Evolutionary conservation across 495 filamentous ascomycete genomes (phyloP).

Genomic region (Tuber borchii): DNA sequence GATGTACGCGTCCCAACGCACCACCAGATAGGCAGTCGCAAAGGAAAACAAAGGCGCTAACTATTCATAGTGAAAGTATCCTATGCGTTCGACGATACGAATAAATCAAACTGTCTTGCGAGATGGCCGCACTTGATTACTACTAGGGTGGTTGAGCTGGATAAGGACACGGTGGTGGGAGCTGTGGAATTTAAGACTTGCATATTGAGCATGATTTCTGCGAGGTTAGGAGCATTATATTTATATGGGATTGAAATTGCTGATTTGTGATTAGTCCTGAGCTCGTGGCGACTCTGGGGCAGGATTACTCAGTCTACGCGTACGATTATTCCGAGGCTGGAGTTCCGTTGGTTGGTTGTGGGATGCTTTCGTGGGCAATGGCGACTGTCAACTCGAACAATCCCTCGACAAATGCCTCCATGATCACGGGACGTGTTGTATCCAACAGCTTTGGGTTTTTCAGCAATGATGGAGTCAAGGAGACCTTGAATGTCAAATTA

Average conservation of each 20-base stretch:
- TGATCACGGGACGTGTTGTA: conserved; percentile 85
- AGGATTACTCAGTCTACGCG: conserved; percentile 93
- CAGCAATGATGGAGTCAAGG: conserved; percentile 65
- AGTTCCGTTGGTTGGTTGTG: conserved; percentile 86
- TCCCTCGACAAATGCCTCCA: conserved; percentile 51
- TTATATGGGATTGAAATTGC: conserved; percentile 20
- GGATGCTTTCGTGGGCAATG: conserved; percentile 85
- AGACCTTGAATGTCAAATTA: conserved; percentile 90
- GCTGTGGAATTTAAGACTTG: conserved; percentile 86
- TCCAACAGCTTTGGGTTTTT: conserved; percentile 78
- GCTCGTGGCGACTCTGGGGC: conserved; percentile 70
- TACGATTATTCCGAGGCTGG: conserved; percentile 95
- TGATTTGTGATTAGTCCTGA: conserved; percentile 62
- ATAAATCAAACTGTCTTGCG: conserved; percentile 84
- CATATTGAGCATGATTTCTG: conserved; percentile 74
- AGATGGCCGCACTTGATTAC: conserved; percentile 75
- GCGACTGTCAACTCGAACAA: conserved; percentile 46
- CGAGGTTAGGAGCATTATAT: conserved; percentile 48
- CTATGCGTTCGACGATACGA: conserved; percentile 89
- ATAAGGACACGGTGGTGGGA: conserved; percentile 72
- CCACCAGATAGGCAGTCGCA: conserved; percentile 16
- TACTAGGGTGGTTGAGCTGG: conserved; percentile 70
- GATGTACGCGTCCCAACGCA: conserved; percentile 32
- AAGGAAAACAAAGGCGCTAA: conserved; percentile 15
- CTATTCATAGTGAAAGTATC: conserved; percentile 73